Conservation (phyloP, 2,329 filamentous ascomycete genomes). For the Myriosclerotinia scirpicola region DNA sequence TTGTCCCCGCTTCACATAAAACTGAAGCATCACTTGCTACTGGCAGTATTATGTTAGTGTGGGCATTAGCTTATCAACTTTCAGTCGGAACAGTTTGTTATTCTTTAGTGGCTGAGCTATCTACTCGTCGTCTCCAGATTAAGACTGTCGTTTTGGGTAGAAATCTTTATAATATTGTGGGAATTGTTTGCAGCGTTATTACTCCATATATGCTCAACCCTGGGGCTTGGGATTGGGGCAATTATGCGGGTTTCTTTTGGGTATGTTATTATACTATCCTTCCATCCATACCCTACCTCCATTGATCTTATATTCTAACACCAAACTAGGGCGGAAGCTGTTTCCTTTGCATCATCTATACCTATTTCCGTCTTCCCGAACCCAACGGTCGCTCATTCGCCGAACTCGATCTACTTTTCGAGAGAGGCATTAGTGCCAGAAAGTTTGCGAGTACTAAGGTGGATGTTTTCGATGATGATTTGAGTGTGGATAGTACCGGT, state of each 20-base stretch:
- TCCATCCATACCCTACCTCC: background rate
- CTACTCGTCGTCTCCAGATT: constrained; percentile 79
- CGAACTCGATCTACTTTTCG: constrained; percentile 82
- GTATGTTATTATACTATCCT: constrained; percentile 42
- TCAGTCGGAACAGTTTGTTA: constrained; percentile 89
- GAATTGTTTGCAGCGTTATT: constrained; percentile 76
- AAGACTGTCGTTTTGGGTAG: constrained; percentile 89
- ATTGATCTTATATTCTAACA: background rate
- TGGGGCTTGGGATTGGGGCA: constrained; percentile 81
- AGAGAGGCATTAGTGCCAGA: constrained; percentile 56
- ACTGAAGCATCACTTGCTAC: constrained; percentile 36
- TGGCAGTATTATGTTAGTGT: constrained; percentile 70
- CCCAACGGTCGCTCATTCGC: constrained; percentile 79
- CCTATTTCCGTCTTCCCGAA: constrained; percentile 80
- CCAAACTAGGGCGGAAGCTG: constrained; percentile 57
- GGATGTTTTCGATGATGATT: constrained; percentile 37
- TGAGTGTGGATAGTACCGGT: constrained; percentile 29
- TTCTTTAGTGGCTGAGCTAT: constrained; percentile 82
- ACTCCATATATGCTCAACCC: constrained; percentile 95
- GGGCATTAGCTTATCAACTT: constrained; percentile 81
- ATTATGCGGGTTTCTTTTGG: constrained; percentile 75
- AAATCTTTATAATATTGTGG: constrained; percentile 69
- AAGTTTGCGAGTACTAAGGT: constrained; percentile 41
- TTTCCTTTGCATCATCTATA: constrained; percentile 58
- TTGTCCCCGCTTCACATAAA: constrained; percentile 35